Base-by-base conservation (phyloP, 352 stramenopile genomes). In the Pythium aphanidermatum region DNA sequence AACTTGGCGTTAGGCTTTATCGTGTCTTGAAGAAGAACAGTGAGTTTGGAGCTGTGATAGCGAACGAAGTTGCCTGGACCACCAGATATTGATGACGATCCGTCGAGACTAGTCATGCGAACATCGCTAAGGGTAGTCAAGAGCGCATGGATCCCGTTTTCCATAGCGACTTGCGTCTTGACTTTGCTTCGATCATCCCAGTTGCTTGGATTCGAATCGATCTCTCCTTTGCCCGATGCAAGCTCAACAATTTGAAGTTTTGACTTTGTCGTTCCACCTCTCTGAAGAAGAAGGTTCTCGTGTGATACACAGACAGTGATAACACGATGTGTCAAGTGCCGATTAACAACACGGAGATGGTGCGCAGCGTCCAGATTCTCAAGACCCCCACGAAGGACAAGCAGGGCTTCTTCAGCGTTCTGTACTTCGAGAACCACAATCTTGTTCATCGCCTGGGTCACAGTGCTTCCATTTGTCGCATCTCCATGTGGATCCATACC, bases 31-130 rank as follows among this genome's bases (percentile, higher is more conserved):
- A 90, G 60, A 23, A 90, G 46, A 20, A 87, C 69, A 2, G 78
- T 90, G 38, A 90, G 72, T 45, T 90, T 87, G 41, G 78, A 87
- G 46, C 70, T 73, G 57, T 90, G 74, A 42, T 87, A 90, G 9
- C 78, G 72, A 10, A 90, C 73, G 32, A 83, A 86, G 19, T 60
- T 51, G 35, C 71, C 60, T 37, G 70, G 65, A 5, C 16, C 21
- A 16, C 16, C 34, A 4, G 34, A 26, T 10, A 26, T 30, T 5
- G 38, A 30, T 7, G 47, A 36, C 3, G 38, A 14, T 17, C 23
- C 42, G 3, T 5, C 17, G 13, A 49, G 38, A 17, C 14, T 12
- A 10, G 27, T 24, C 10, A 74, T 34, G 1, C 78, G 70, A 13
- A 84, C 69, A 9, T 86, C 73, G 2, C 63, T 63, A 1, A 90